phyloP scores from a whole-genome alignment of 768 basidiomycete genomes.

The Psilocybe tampanensis region DNA sequence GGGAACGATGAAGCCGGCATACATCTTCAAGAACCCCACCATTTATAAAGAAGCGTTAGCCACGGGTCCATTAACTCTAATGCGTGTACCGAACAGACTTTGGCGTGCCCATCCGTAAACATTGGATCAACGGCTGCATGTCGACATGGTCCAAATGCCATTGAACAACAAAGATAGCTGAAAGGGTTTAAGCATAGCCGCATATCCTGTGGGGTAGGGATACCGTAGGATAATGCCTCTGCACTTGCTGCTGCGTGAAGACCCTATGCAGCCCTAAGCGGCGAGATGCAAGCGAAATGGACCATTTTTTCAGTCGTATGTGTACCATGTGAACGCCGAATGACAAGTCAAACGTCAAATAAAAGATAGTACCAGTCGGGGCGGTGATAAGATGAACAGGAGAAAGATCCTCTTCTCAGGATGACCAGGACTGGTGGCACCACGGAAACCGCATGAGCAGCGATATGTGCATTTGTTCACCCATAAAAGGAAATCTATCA shows the following conservation, averaged over 20 bases:
- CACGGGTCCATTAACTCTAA: slow-evolving; percentile 9
- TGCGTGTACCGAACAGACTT: no score
- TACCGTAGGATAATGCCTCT: not conserved
- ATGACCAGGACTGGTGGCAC: no score
- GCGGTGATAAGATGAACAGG: not conserved
- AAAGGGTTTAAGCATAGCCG: not conserved
- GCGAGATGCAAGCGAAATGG: no score
- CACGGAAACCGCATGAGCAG: no score
- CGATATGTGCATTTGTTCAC: no score
- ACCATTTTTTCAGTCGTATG: not conserved
- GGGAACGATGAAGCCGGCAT: not conserved
- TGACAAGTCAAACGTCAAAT: not conserved
- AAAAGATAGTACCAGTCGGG: not conserved
- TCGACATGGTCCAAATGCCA: not conserved
- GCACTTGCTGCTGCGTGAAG: not conserved
- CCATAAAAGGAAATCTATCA: no score
- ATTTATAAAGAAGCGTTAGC: slow-evolving; percentile 6
- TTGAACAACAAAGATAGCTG: not conserved
- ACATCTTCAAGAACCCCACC: not conserved
- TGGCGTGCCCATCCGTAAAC: slow-evolving; percentile 2
- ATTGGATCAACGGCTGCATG: not conserved
- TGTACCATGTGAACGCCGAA: not conserved
- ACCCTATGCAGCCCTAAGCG: no score
- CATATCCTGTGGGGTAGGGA: not conserved
- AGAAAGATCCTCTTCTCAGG: no score